Conservation (phyloP, 805 yeast genomes). For the Debaryomyces hansenii region DNA sequence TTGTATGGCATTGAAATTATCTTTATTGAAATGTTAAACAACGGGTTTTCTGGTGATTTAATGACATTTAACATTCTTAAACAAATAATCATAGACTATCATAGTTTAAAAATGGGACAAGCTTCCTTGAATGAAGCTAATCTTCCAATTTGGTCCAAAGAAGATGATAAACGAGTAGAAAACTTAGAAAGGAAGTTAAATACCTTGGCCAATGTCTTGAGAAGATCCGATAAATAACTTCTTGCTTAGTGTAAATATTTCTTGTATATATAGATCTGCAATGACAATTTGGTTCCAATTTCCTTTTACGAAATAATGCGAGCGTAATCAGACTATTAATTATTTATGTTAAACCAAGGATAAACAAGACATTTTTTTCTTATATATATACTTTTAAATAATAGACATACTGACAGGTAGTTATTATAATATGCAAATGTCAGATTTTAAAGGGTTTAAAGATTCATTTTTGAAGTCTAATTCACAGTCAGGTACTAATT, state of each 20-base stretch:
- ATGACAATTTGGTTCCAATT: background rate
- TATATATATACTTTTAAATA: background rate
- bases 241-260: background rate
- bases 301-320: background rate
- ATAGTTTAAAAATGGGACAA: constrained; percentile 32
- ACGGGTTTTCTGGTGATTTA: constrained; percentile 40
- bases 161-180: constrained; percentile 32
- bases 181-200: constrained; percentile 20
- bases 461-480: constrained; percentile 14
- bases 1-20: constrained; percentile 35
- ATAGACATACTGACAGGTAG: background rate
- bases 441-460: constrained; percentile 17
- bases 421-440: constrained; percentile 4
- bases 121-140: constrained; percentile 18
- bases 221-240: background rate
- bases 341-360: background rate
- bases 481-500: constrained; percentile 4
- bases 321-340: background rate
- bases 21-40: constrained; percentile 38
- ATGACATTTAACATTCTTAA: constrained; percentile 35
- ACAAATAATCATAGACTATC: constrained; percentile 34
- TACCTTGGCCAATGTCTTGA: constrained; percentile 1
- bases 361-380: background rate
- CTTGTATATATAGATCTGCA: background rate
- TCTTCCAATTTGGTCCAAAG: constrained; percentile 36